These are phyloP conservation scores for Acanthochlamys bracteata DNA, from an alignment of 106 monocot genomes.

Conservation along the genomic window DNA sequence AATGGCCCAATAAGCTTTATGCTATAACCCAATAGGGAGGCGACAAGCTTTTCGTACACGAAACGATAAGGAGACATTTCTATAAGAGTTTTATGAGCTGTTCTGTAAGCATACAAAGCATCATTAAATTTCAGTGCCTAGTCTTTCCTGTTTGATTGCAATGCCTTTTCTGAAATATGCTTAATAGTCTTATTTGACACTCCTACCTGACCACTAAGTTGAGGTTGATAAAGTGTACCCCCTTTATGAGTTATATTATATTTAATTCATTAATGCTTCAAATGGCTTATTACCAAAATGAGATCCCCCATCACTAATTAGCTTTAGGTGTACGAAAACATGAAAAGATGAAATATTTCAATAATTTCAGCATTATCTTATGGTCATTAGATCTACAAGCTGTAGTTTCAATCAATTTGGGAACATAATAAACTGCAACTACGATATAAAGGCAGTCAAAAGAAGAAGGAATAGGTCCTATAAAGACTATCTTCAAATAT, in stretches of 20 bases:
- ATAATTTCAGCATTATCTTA: neutral
- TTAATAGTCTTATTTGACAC: neutral
- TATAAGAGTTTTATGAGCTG: too few relatives aligned
- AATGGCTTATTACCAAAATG: neutral
- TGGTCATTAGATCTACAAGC: neutral
- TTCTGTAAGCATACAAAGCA: slow-evolving; percentile 7
- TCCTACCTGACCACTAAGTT: neutral
- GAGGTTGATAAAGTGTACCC: neutral
- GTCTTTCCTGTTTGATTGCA: neutral
- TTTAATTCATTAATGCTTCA: neutral
- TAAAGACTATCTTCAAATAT: slow-evolving; percentile 7
- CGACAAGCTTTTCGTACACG: slow-evolving; percentile 6
- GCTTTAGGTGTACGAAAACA: neutral
- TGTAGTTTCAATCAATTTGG: neutral
- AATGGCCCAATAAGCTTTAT: slow-evolving; percentile 5
- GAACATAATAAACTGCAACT: neutral
- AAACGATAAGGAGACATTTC: neutral
- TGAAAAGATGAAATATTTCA: neutral
- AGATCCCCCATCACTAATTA: slow-evolving; percentile 1
- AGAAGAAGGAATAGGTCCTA: neutral
- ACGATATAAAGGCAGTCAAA: neutral
- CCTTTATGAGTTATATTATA: neutral
- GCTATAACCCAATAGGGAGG: slow-evolving; percentile 1
- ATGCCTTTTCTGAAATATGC: slow-evolving; percentile 1
- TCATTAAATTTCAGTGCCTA: neutral